These are phyloP conservation scores for Corniculantispora saksenae DNA, from an alignment of 2,329 filamentous ascomycete species.

Conservation along the genomic window DNA sequence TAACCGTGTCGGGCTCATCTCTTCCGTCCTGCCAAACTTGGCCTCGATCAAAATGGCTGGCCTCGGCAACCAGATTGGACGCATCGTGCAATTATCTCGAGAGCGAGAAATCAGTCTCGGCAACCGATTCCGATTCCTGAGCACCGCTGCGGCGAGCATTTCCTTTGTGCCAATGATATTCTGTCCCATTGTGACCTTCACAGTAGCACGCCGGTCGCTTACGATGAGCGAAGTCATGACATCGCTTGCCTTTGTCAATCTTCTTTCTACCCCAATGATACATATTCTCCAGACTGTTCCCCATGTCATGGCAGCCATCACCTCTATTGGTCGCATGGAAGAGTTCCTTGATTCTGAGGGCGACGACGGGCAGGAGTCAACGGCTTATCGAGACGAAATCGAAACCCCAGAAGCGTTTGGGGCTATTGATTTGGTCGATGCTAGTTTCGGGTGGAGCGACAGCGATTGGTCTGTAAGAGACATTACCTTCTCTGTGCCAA, in stretches of 20 bases:
- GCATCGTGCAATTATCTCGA: constrained; percentile 20
- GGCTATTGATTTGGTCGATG: background rate
- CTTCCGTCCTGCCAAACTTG: constrained; percentile 28
- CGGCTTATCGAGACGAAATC: background rate
- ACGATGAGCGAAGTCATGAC: constrained; percentile 31
- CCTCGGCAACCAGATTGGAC: constrained; percentile 26
- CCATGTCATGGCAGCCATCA: background rate
- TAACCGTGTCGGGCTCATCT: constrained; percentile 27
- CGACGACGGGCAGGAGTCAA: background rate
- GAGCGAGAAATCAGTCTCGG: constrained; percentile 26
- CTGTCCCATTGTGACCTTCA: constrained; percentile 35
- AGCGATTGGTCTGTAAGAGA: background rate
- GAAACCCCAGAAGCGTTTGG: background rate
- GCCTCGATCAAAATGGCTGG: constrained; percentile 32
- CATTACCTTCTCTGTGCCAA: background rate
- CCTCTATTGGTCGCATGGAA: constrained; percentile 6
- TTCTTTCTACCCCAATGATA: constrained; percentile 29
- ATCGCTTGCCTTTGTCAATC: constrained; percentile 30
- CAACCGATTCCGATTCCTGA: constrained; percentile 26
- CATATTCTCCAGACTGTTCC: constrained; percentile 15
- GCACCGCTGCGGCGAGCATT: constrained; percentile 29
- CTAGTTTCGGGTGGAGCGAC: constrained; percentile 1
- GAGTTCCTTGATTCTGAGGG: constrained; percentile 4
- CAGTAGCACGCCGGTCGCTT: constrained; percentile 24
- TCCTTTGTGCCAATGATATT: constrained; percentile 33